Evolutionary conservation across 73 alveolate species (phyloP), one percentile per base, ranked within the genome.

Genomic region (Breviolum minutum): DNA sequence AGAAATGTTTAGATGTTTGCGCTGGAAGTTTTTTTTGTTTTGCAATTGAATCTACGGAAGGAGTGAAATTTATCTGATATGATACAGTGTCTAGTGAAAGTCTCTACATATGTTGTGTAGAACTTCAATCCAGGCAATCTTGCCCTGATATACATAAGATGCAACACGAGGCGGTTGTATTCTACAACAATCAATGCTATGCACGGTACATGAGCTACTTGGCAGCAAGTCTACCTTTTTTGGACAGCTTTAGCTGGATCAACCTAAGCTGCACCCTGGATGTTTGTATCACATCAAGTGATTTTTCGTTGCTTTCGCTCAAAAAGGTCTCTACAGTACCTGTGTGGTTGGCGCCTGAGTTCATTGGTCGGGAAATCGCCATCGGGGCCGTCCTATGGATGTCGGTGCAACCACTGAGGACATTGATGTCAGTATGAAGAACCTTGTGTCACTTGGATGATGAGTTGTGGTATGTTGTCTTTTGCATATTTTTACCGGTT

Each of bases 101-200:
- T 40, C 54, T 40, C 54, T 40, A 3, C 54, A 40, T 40, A 40
- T 0, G 54, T 40, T 40, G 54, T 40, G 54, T 40, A 40, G 54
- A 40, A 40, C 54, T 2, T 40, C 54, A 40, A 40, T 40, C 54
- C 54, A 40, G 54, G 54, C 54, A 40, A 40, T 40, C 54, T 40
- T 40, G 54, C 0, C 0, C 5, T 40, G 54, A 40, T 40, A 26
- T 64, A 40, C 54, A 40, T 3, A 40, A 40, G 54, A 40, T 3
- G 0, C 54, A 40, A 40, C 54, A 40, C 29, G 82, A 92, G 98
- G 98, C 98, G 17, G 98, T 92, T 26, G 98, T 92, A 60, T 92
- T 92, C 73, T 92, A 92, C 98, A 92, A 92, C 98, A 92, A 92
- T 90, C 98, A 76, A 30, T 92, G 98, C 98, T 92, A 92, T 29